Evolutionary conservation across 2,329 filamentous ascomycete species (phyloP).

Genomic region (Elsinoe batatas): DNA sequence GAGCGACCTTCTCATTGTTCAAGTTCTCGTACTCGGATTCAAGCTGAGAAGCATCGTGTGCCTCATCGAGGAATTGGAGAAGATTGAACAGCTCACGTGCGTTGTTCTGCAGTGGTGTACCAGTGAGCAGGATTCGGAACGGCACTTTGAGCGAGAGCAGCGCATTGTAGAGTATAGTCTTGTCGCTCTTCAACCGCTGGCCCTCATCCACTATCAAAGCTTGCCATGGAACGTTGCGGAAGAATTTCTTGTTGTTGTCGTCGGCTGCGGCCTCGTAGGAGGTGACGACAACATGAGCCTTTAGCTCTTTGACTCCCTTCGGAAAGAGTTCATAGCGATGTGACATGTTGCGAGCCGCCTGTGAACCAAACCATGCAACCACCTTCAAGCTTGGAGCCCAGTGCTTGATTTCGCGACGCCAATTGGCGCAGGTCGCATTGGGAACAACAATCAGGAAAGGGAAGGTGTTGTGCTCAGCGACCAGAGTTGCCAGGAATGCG

Average conservation of each 20-base stretch:
- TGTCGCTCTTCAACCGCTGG: slow-evolving; percentile 88
- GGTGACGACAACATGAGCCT: slow-evolving; percentile 85
- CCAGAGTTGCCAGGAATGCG: slow-evolving; percentile 63
- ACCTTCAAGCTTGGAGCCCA: slow-evolving; percentile 82
- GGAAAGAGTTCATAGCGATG: slow-evolving; percentile 81
- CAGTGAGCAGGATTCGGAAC: slow-evolving; percentile 75
- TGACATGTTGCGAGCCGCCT: slow-evolving; percentile 62
- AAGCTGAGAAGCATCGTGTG: slow-evolving; percentile 57
- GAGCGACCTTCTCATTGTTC: slow-evolving; percentile 68
- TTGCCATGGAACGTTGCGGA: slow-evolving; percentile 68
- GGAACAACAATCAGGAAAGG: slow-evolving; percentile 90
- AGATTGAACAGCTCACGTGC: slow-evolving; percentile 90
- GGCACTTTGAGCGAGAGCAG: slow-evolving; percentile 65
- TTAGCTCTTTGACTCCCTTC: slow-evolving; percentile 52
- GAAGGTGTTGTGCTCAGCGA: slow-evolving; percentile 58
- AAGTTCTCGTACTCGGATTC: slow-evolving; percentile 70
- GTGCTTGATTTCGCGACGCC: slow-evolving; percentile 89
- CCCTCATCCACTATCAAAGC: slow-evolving; percentile 91
- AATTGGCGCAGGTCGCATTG: slow-evolving; percentile 94
- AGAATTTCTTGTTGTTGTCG: slow-evolving; percentile 53
- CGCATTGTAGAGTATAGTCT: slow-evolving; percentile 67
- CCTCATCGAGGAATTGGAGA: slow-evolving; percentile 81
- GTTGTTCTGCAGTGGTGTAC: slow-evolving; percentile 92
- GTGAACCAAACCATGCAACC: slow-evolving; percentile 83
- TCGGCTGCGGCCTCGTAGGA: slow-evolving; percentile 87